A percentile compares a stretch with the other conserved stretches of the same genome.
Evolutionary conservation across 108 stramenopile species (phyloP).

Genomic region (Discostella stelligeroides): DNA sequence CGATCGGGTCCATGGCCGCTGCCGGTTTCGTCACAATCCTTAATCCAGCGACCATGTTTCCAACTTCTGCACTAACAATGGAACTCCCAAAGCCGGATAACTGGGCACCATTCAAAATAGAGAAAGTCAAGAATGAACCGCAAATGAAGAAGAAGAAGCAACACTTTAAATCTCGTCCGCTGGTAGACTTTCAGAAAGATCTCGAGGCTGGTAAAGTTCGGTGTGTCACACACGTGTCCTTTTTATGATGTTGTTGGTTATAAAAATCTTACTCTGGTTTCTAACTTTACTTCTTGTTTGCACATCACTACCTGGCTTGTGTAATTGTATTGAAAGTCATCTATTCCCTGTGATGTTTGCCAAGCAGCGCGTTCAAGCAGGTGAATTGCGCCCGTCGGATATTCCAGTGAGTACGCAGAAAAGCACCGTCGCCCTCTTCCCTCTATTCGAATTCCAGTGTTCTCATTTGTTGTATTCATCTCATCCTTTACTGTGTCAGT

Average conservation of each 20-base stretch:
- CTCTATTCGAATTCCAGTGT: not conserved
- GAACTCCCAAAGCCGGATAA: conserved; percentile 10
- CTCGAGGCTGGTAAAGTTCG: conserved; percentile 35
- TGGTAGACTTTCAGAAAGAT: conserved; percentile 42
- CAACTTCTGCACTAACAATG: not conserved
- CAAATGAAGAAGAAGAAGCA: conserved; percentile 21
- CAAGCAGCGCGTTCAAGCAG: conserved; percentile 25
- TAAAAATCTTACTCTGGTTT: not conserved
- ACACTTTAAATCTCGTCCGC: conserved; percentile 28
- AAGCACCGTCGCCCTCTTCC: not conserved
- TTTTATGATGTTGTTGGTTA: not conserved
- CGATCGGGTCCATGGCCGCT: not conserved
- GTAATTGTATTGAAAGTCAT: conserved; percentile 10
- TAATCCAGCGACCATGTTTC: not conserved
- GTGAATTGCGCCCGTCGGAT: conserved; percentile 35
- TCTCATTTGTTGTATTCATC: not conserved
- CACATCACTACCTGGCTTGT: not conserved
- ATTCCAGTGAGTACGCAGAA: conserved; percentile 25
- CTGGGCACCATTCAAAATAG: conserved; percentile 22
- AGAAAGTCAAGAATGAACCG: not conserved
- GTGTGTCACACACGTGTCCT: not conserved
- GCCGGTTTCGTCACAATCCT: not conserved
- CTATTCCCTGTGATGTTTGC: conserved; percentile 41
- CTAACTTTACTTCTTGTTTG: not conserved
- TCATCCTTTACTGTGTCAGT: conserved; percentile 11